Evolutionary conservation across 495 filamentous ascomycete genomes (phyloP), one percentile per base, ranked within the genome.

Genomic region (Trichoderma parareesei): DNA sequence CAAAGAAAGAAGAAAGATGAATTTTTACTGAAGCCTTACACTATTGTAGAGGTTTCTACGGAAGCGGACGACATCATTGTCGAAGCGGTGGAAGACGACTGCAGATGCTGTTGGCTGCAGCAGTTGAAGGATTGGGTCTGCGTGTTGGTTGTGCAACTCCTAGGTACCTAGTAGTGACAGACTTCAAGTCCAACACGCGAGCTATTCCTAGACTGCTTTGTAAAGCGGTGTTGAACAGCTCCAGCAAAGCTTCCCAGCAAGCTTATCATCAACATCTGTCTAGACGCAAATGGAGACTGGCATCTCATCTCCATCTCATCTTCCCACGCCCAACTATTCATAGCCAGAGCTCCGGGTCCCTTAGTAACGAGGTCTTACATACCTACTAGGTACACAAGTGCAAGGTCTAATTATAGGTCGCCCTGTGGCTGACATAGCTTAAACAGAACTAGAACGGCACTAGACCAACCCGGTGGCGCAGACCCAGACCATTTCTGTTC

Each of bases 201-300:
- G 40, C 46, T 49, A 49, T 18, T 49, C 16, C 16, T 49, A 49
- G 46, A 49, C 18, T 49, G 46, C 46, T 49, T 49, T 49, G 46
- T 49, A 49, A 49, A 49, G 46, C n/a, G n/a, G 46, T 18, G 46
- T 18, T 8, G 18, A 16, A 49, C 20, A 8, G 20, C 4, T n/a
- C 16, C 18, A 18, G 4, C n/a, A 49, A 18, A 49, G 46, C 46
- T 49, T 18, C 18, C 16, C 46, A 7, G 46, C 18, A 49, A 49
- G 46, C 14, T 18, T 49, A 18, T n/a, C 13, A n/a, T n/a, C 13
- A 46, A 13, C n/a, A 46, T 46, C 13, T 18, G 46, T 18, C 18
- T 27, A 7, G 18, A 18, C 46, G 16, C n/a, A 18, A 49, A 49
- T 18, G n/a, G 46, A 18, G 18, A 49, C 20, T 18, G 8, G 5